These are phyloP conservation scores for Neonectria sp. DNA, from an alignment of 2,329 filamentous ascomycete species.

Conservation along the genomic window DNA sequence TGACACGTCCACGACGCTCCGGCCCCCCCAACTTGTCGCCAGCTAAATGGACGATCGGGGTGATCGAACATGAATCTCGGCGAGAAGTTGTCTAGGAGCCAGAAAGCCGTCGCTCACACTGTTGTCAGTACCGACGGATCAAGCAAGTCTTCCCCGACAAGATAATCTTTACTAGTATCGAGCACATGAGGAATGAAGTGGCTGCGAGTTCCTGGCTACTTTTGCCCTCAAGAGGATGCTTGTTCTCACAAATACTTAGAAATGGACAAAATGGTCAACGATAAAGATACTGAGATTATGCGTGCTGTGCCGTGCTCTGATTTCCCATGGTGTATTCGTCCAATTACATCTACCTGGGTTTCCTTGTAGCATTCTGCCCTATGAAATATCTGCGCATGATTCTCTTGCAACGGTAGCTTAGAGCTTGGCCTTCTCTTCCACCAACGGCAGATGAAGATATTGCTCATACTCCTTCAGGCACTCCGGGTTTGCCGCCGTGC, in stretches of 20 bases:
- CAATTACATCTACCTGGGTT: background rate
- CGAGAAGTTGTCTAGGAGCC: background rate
- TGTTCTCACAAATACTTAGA: background rate
- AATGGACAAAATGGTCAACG: background rate
- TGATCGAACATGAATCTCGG: background rate
- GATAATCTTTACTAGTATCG: background rate
- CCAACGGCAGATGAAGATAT: background rate
- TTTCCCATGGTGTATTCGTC: background rate
- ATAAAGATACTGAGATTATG: conserved; percentile 1
- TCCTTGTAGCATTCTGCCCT: background rate
- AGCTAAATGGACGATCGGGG: background rate
- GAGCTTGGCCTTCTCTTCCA: conserved; percentile 3
- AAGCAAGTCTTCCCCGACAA: background rate
- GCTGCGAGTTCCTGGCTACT: conserved; percentile 1
- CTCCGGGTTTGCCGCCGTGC: background rate
- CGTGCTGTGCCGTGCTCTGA: background rate
- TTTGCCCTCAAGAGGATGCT: background rate
- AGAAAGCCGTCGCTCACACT: background rate
- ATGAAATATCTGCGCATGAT: background rate
- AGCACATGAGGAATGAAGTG: conserved; percentile 2
- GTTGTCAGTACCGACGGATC: background rate
- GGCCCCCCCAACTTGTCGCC: conserved; percentile 1
- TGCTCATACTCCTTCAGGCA: conserved; percentile 3
- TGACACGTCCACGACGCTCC: background rate
- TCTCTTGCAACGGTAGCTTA: background rate